Conservation (phyloP, 1,284 basidiomycete genomes). For the Cronartium quercuum region DNA sequence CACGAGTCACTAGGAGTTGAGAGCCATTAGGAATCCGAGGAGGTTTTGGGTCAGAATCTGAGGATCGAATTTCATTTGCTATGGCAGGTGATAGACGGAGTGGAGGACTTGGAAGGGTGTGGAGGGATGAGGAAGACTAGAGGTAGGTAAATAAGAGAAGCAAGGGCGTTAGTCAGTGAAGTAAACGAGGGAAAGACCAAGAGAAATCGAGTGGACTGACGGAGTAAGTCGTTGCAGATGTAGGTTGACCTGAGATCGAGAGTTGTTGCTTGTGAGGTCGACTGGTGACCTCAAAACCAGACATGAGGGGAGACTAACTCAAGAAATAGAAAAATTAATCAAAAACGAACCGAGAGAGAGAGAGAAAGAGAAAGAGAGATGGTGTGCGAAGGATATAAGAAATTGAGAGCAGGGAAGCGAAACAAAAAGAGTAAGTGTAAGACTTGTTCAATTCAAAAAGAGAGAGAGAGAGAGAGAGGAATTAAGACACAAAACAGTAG, state of each 20-base stretch:
- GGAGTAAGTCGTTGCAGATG: not conserved
- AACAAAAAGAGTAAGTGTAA: too few relatives aligned
- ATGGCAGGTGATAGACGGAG: not conserved
- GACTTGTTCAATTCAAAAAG: too few relatives aligned
- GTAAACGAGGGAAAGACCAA: too few relatives aligned
- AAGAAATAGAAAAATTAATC: too few relatives aligned
- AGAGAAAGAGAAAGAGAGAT: too few relatives aligned
- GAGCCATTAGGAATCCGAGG: conserved; percentile 34
- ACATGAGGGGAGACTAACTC: not conserved
- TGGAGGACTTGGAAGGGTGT: not conserved
- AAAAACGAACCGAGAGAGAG: too few relatives aligned
- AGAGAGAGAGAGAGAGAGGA: too few relatives aligned
- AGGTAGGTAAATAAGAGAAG: not conserved
- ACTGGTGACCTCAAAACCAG: conserved; percentile 9
- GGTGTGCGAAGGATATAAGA: too few relatives aligned
- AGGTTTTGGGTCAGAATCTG: conserved; percentile 2
- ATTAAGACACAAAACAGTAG: too few relatives aligned
- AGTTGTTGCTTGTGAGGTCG: not conserved
- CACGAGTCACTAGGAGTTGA: conserved; percentile 36
- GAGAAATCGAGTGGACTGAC: not conserved
- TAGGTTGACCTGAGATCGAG: not conserved
- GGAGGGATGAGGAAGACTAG: not conserved
- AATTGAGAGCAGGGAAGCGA: too few relatives aligned
- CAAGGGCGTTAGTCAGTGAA: too few relatives aligned
- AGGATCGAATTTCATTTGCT: not conserved